These are phyloP conservation scores for Kurtzmaniella quercitrusa DNA, from an alignment of 1,139 yeast genomes.

Conservation along the genomic window DNA sequence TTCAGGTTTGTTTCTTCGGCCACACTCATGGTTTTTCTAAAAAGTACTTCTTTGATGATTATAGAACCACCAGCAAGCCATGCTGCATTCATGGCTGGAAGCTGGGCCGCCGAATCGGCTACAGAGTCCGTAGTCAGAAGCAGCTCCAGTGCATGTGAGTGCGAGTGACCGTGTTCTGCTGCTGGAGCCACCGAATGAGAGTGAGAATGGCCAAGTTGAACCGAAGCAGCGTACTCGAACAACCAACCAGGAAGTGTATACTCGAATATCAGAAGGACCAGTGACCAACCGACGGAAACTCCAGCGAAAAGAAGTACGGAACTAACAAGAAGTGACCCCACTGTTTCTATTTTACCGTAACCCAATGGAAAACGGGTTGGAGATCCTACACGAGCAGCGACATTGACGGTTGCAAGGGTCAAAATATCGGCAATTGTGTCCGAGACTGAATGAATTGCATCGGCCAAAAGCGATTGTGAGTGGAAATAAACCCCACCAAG, in stretches of 20 bases:
- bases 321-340: slow-evolving; percentile 87
- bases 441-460: slow-evolving; percentile 86
- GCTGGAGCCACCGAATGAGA: slow-evolving; percentile 27
- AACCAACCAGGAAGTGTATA: slow-evolving; percentile 56
- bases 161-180: slow-evolving; percentile 4
- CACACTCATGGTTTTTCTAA: slow-evolving; percentile 72
- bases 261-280: slow-evolving; percentile 66
- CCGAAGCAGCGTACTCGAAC: slow-evolving; percentile 39
- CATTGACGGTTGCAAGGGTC: slow-evolving; percentile 84
- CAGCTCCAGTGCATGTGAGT: slow-evolving; percentile 38
- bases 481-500: slow-evolving; percentile 89
- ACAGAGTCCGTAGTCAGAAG: slow-evolving; percentile 1
- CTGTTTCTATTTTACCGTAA: slow-evolving; percentile 87
- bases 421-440: slow-evolving; percentile 87
- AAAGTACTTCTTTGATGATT: slow-evolving; percentile 80
- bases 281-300: slow-evolving; percentile 85
- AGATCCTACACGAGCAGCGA: slow-evolving; percentile 65
- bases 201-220: slow-evolving; percentile 54
- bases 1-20: slow-evolving; percentile 78
- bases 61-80: slow-evolving; percentile 94
- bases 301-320: slow-evolving; percentile 84
- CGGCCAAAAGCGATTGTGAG: slow-evolving; percentile 91
- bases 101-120: slow-evolving; percentile 18
- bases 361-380: slow-evolving; percentile 71
- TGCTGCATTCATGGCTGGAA: slow-evolving; percentile 84